Evolutionary conservation across 345 rosid genomes (phyloP), one percentile per base, ranked within the genome.

Genomic region (Tarenaya hassleriana): DNA sequence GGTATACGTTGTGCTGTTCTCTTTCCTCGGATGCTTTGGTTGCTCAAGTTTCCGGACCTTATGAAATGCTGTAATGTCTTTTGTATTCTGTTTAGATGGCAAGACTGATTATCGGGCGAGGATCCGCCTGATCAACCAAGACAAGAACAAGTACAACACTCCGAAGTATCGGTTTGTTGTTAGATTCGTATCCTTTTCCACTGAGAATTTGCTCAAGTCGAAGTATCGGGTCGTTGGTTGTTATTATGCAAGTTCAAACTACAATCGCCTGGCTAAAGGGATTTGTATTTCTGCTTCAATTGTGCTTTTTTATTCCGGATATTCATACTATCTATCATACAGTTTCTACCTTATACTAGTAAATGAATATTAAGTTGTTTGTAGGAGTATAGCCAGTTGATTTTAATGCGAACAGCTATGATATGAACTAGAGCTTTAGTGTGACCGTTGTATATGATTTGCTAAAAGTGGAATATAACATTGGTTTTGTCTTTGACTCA

Each of bases 91-190:
- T 35, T n/a, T n/a, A 79, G 84, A 52, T 62, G 84, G 84, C 1
- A 79, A 79, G 81, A 79, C 84, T 0, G 84, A 79, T 40, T 79
- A 79, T 47, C 51, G 84, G 4, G 81, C 79, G 3, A 65, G 81
- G 62, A 79, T 62, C 19, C 81, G 81, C 33, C 67, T 75, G 19
- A 75, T 75, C 50, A 79, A 79, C 41, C 81, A 79, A 56, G 81
- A 75, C 38, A 79, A 79, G 60, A 79, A 73, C 55, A 69, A 79
- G 57, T 73, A 79, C 51, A 79, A 79, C 67, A 78, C 76, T 13
- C 84, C 84, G 7, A 79, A 75, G 29, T 79, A 79, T 45, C 72
- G 84, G 3, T 73, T 75, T 51, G 77, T 79, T 47, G 79, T 76
- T 20, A 68, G 81, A 65, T 75, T 75, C 24, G 80, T 78, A 75